A percentile compares a stretch with the other conserved stretches of the same genome.
These are phyloP conservation scores for Camellia granthamiana DNA, from an alignment of 148 eudicot species.

Conservation along the genomic window DNA sequence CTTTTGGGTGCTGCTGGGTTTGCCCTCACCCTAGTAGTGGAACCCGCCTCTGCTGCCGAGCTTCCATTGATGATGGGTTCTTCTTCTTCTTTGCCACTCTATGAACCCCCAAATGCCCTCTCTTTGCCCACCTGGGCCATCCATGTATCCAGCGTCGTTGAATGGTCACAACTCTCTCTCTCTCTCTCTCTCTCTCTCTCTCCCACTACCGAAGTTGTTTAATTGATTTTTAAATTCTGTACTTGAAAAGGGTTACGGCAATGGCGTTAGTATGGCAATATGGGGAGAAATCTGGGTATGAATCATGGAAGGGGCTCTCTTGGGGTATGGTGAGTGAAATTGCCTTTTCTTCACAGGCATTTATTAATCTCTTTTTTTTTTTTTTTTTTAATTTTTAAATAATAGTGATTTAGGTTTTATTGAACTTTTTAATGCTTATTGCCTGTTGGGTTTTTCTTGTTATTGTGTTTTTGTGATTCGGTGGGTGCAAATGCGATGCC, in stretches of 20 bases:
- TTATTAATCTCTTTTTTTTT: too few relatives aligned
- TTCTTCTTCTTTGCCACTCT: slow-evolving; percentile 39
- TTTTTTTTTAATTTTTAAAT: too few relatives aligned
- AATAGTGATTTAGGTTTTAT: neutral
- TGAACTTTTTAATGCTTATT: neutral
- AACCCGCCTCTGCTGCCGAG: slow-evolving; percentile 44
- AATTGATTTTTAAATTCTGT: neutral
- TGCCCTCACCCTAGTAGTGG: slow-evolving; percentile 44
- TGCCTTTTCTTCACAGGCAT: too few relatives aligned
- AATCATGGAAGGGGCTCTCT: slow-evolving; percentile 82
- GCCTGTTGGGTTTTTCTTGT: neutral
- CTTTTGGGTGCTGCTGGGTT: slow-evolving; percentile 44
- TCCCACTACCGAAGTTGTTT: too few relatives aligned
- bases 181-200: neutral
- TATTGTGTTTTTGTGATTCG: neutral
- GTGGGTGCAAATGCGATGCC: too few relatives aligned
- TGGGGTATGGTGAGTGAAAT: slow-evolving; percentile 83
- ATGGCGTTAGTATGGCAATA: slow-evolving; percentile 35
- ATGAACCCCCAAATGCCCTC: slow-evolving; percentile 85
- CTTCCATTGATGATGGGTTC: slow-evolving; percentile 42
- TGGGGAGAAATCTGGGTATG: slow-evolving; percentile 55
- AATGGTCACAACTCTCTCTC: slow-evolving; percentile 48
- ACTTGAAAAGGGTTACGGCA: slow-evolving; percentile 57
- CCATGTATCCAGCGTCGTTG: slow-evolving; percentile 36
- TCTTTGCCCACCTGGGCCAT: slow-evolving; percentile 84